Conservation (phyloP, 257 asterid species). For the Solanum lignicaule region DNA sequence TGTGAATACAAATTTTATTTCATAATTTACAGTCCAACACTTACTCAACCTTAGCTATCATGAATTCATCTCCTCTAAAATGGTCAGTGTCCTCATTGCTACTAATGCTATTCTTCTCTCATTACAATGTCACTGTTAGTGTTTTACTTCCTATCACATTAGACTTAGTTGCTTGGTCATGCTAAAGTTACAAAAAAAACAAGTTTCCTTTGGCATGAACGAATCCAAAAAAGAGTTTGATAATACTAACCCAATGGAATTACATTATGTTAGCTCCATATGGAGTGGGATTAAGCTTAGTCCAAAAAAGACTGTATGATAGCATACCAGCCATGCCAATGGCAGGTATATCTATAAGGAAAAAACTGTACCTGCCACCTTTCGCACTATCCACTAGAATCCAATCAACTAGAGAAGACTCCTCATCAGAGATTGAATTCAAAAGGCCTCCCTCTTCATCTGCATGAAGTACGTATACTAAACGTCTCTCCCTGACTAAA, state of each 20-base stretch:
- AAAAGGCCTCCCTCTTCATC: slow-evolving; percentile 60
- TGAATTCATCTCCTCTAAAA: not conserved
- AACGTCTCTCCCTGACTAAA: slow-evolving; percentile 36
- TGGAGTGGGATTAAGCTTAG: not conserved
- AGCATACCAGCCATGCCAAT: not conserved
- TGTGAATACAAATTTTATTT: not conserved
- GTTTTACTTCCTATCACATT: not conserved
- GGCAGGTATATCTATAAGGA: not conserved
- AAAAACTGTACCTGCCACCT: slow-evolving; percentile 72
- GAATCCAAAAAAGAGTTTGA: not conserved
- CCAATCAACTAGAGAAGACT: slow-evolving; percentile 79
- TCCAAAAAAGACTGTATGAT: not conserved
- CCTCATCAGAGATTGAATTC: slow-evolving; percentile 62
- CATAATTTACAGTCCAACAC: not conserved
- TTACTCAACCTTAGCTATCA: not conserved
- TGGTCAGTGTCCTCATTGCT: not conserved
- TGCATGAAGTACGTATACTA: slow-evolving; percentile 82
- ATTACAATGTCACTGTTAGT: not conserved
- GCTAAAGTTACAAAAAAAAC: not conserved
- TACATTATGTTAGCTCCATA: not conserved
- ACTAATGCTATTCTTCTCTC: not conserved
- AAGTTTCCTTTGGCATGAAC: not conserved
- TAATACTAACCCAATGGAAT: not conserved
- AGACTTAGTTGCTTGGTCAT: not conserved
- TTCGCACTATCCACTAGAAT: slow-evolving; percentile 82